Evolutionary conservation across 164 flowering plant species (phyloP), one percentile per base, ranked within the genome.

Genomic region (Protea cynaroides): DNA sequence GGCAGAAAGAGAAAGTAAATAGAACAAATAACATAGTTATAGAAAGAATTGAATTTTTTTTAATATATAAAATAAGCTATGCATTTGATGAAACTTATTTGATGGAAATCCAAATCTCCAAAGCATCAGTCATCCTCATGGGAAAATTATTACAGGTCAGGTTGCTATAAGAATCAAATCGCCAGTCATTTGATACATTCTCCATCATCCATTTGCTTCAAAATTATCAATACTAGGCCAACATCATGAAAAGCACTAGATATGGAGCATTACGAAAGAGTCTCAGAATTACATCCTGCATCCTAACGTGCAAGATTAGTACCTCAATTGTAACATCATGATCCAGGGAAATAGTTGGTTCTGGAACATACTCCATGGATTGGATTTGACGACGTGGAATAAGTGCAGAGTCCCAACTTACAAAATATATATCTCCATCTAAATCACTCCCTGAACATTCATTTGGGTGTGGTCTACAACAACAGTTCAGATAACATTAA

Each of bases 391-490:
- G 69, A n/a, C 81, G 83, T 51, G 98, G 98, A 73, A 92, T 81
- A 56, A 92, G 74, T 23, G 81, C 84, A 24, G 55, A 62, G 46
- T 92, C 98, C 98, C 96, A 89, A 68, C 86, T 72, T 25, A 89
- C 92, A 68, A 92, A 88, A 74, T 87, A 92, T 58, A 86, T 70
- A 67, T 89, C 98, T 21, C 96, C 96, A 75, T 90, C 96, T 72
- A 90, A 74, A 82, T 92, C 98, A 73, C 98, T 90, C 40, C 97
- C 97, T 0, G 98, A 93, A 62, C 98, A 93, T 74, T 93, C 98
- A 72, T 93, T 90, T 37, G 98, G 89, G 69, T 93, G 98, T 23
- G 98, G 97, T 62, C 98, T 93, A 55, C 59, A 53, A 53, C 12
- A n/a, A 56, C 52, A 68, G 64, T 2, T 62, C 23, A 56, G 25